Percentiles rank a stretch among this genome's conserved stretches.
These are phyloP conservation scores for Aspergillus sp. DNA, from an alignment of 2,329 filamentous ascomycete genomes.

Conservation along the genomic window DNA sequence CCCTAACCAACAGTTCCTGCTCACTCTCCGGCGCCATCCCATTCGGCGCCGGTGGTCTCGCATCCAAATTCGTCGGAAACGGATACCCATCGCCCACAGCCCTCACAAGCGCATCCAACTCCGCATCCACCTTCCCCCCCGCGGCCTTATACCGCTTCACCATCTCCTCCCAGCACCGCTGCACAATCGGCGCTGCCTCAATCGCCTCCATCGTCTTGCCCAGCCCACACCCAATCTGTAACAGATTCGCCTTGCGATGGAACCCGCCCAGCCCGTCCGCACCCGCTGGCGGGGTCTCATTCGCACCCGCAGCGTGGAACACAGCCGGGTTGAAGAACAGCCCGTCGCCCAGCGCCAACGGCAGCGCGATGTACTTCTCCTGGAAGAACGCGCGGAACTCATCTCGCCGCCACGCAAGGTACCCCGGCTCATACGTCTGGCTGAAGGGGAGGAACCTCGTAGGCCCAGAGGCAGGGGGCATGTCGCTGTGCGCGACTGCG, in stretches of 20 bases:
- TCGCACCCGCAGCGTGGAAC: slow-evolving; percentile 63
- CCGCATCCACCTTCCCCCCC: slow-evolving; percentile 31
- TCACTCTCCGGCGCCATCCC: slow-evolving; percentile 63
- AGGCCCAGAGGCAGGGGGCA: slow-evolving; percentile 59
- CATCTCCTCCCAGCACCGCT: slow-evolving; percentile 54
- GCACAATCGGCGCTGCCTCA: slow-evolving; percentile 53
- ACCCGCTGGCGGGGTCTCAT: slow-evolving; percentile 34
- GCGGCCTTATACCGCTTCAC: slow-evolving; percentile 48
- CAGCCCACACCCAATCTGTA: slow-evolving; percentile 63
- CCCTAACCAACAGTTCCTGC: slow-evolving; percentile 52
- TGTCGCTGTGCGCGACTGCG: slow-evolving; percentile 62
- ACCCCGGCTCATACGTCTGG: slow-evolving; percentile 58
- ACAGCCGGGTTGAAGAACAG: slow-evolving; percentile 65
- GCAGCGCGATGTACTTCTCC: slow-evolving; percentile 52
- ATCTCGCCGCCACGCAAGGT: slow-evolving; percentile 55
- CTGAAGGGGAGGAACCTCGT: slow-evolving; percentile 63
- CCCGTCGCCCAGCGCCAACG: slow-evolving; percentile 57
- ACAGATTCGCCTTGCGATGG: slow-evolving; percentile 58
- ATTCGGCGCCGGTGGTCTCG: slow-evolving; percentile 53
- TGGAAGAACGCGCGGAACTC: slow-evolving; percentile 58
- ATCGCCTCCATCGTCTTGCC: slow-evolving; percentile 65
- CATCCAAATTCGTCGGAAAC: slow-evolving; percentile 63
- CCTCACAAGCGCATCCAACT: slow-evolving; percentile 49
- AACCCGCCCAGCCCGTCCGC: slow-evolving; percentile 34
- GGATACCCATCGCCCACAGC: slow-evolving; percentile 60